Evolutionary conservation across 805 yeast genomes (phyloP).

Genomic region (Brettanomyces sp.): DNA sequence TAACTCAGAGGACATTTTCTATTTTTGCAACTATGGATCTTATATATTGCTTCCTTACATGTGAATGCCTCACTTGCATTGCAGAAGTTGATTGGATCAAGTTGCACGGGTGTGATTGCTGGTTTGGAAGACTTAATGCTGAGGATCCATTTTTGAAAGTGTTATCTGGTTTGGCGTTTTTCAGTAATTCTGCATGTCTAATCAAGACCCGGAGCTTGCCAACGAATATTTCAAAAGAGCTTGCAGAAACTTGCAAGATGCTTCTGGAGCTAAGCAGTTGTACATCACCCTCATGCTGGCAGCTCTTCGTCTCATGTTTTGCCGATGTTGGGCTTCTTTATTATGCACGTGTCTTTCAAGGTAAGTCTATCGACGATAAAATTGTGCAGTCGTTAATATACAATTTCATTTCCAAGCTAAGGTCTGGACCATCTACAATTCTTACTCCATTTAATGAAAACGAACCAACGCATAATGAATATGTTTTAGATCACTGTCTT

Average conservation of each 20-base stretch:
- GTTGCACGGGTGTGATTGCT: conserved; percentile 16
- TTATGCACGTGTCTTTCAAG: conserved; percentile 12
- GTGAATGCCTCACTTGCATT: conserved; percentile 12
- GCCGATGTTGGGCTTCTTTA: conserved; percentile 17
- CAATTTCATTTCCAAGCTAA: conserved; percentile 7
- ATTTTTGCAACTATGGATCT: conserved; percentile 21
- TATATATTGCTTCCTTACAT: conserved; percentile 15
- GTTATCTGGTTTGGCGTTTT: conserved; percentile 15
- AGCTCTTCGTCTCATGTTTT: conserved; percentile 14
- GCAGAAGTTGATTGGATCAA: conserved; percentile 12
- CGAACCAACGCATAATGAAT: background rate
- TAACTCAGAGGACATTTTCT: conserved; percentile 16
- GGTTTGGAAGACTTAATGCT: conserved; percentile 20
- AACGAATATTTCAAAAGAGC: background rate
- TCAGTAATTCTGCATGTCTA: conserved; percentile 8
- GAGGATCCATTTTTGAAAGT: conserved; percentile 23
- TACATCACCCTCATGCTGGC: background rate
- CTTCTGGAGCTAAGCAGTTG: background rate
- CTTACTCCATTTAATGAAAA: background rate
- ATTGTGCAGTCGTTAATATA: conserved; percentile 11
- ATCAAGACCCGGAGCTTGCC: background rate
- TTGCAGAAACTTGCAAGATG: background rate
- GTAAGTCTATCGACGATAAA: conserved; percentile 3
- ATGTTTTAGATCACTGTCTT: conserved; percentile 17
- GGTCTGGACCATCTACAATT: background rate